Evolutionary conservation across 176 grass and related monocot species (phyloP).

Genomic region (Oryza longistaminata): DNA sequence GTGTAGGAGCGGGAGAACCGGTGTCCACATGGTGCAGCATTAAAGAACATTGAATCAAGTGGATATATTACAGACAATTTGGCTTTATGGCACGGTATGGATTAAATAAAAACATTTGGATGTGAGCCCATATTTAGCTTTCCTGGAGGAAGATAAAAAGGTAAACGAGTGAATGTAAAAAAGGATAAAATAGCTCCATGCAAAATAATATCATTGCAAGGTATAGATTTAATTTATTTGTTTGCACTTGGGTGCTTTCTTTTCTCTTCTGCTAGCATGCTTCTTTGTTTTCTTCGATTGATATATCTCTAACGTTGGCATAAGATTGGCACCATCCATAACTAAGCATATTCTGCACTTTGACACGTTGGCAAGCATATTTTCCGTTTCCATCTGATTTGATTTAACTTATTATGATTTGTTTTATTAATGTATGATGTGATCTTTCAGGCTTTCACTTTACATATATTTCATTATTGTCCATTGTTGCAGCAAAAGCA

Average conservation of each 20-base stretch:
- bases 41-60: neutral
- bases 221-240: neutral
- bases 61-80: neutral
- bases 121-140: neutral
- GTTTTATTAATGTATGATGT: neutral
- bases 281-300: constrained; percentile 2
- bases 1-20: neutral
- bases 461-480: constrained; percentile 17
- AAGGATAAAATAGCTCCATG: neutral
- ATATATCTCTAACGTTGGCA: neutral
- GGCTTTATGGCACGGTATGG: neutral
- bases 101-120: neutral
- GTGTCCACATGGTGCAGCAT: neutral
- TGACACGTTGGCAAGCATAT: neutral
- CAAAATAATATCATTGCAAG: neutral
- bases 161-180: neutral
- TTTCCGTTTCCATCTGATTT: constrained; percentile 4
- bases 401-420: constrained; percentile 19
- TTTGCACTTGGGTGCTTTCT: neutral
- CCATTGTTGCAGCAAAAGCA: constrained; percentile 76
- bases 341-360: neutral
- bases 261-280: neutral
- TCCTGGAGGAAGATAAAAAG: neutral
- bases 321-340: neutral
- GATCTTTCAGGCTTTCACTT: constrained; percentile 13